Evolutionary conservation across 2,329 filamentous ascomycete species (phyloP).

Genomic region (Lachnellula subtilissima): DNA sequence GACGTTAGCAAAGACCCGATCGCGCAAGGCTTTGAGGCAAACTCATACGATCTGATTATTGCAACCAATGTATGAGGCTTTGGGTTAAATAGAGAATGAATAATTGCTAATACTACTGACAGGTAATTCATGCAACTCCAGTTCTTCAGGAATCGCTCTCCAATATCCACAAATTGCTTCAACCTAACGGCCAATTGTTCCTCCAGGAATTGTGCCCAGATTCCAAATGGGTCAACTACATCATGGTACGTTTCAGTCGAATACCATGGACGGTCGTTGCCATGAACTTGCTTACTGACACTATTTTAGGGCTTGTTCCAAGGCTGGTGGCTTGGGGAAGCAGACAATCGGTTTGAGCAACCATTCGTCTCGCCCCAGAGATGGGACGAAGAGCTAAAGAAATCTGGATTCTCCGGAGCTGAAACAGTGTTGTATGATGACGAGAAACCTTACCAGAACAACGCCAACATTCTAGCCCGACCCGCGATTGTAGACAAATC

Average conservation of each 20-base stretch:
- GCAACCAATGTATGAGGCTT: slow-evolving; percentile 15
- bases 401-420: slow-evolving; percentile 31
- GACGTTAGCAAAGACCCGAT: slow-evolving; percentile 32
- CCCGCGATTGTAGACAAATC: background rate
- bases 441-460: slow-evolving; percentile 19
- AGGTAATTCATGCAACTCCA: slow-evolving; percentile 22
- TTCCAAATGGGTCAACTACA: background rate
- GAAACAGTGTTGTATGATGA: slow-evolving; percentile 25
- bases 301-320: slow-evolving; percentile 5
- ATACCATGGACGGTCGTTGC: too few relatives aligned
- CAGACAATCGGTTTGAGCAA: slow-evolving; percentile 21
- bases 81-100: too few relatives aligned
- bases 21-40: slow-evolving; percentile 32
- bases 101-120: too few relatives aligned
- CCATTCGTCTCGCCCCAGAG: slow-evolving; percentile 23
- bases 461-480: slow-evolving; percentile 19
- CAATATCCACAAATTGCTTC: slow-evolving; percentile 18
- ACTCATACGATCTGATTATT: slow-evolving; percentile 24
- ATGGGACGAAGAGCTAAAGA: slow-evolving; percentile 27
- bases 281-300: background rate
- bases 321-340: slow-evolving; percentile 17
- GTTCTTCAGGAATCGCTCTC: slow-evolving; percentile 11
- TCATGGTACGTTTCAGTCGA: background rate
- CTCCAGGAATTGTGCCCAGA: slow-evolving; percentile 7
- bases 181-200: slow-evolving; percentile 16